These are phyloP conservation scores for Entomortierella lignicola DNA, from an alignment of 192 early-diverging fungal genomes.

Conservation along the genomic window DNA sequence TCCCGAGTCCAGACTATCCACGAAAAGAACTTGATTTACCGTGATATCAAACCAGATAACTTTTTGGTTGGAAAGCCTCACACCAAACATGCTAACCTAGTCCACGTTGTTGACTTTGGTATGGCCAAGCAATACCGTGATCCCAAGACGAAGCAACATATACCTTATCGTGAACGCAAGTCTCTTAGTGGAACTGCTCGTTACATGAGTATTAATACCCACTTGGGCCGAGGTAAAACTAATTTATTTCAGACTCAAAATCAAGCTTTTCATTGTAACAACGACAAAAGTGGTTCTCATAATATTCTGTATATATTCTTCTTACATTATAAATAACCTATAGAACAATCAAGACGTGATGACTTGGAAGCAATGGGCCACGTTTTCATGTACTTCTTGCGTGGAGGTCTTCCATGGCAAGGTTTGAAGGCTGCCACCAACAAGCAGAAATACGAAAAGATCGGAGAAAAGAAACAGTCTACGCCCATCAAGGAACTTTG, in stretches of 20 bases:
- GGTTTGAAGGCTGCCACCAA: conserved; percentile 97
- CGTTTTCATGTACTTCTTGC: conserved; percentile 98
- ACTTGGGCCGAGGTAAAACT: conserved; percentile 85
- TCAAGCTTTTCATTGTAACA: too few relatives aligned
- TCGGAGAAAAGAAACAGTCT: conserved; percentile 97
- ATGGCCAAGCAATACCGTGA: conserved; percentile 98
- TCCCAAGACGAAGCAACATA: conserved; percentile 96
- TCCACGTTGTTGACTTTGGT: conserved; percentile 97
- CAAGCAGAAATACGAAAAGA: conserved; percentile 99
- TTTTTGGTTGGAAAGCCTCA: conserved; percentile 89
- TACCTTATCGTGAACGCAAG: conserved; percentile 98
- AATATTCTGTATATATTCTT: too few relatives aligned
- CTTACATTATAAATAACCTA: too few relatives aligned
- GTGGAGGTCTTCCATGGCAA: conserved; percentile 95
- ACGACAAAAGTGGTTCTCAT: too few relatives aligned
- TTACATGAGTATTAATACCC: conserved; percentile 99
- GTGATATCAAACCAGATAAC: conserved; percentile 99
- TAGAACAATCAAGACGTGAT: conserved; percentile 84
- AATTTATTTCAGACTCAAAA: too few relatives aligned
- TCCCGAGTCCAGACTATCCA: conserved; percentile 92
- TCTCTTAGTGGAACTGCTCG: conserved; percentile 94
- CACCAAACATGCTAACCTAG: conserved; percentile 66
- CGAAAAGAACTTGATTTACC: conserved; percentile 94
- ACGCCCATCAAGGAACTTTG: conserved; percentile 90
- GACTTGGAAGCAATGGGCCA: conserved; percentile 97